These are phyloP conservation scores for Phylloporus arenicola DNA, from an alignment of 768 basidiomycete genomes.

Conservation along the genomic window DNA sequence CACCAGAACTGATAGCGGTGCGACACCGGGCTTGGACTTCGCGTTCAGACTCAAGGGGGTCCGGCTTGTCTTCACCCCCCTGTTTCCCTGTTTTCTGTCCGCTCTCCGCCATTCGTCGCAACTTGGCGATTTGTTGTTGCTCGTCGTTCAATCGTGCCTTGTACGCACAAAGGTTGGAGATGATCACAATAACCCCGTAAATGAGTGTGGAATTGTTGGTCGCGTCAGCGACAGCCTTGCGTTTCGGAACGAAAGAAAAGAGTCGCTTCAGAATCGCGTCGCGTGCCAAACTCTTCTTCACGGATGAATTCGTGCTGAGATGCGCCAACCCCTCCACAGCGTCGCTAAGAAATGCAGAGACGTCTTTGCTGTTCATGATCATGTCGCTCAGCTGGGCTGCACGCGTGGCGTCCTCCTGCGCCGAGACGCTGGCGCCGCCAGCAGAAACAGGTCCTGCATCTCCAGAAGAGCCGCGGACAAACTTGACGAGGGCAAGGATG, in stretches of 20 bases:
- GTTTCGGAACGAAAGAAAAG: constrained; percentile 52
- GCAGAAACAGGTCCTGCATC: constrained; percentile 33
- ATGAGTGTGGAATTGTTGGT: constrained; percentile 48
- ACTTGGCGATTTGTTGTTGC: constrained; percentile 74
- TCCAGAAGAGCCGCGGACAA: constrained; percentile 50
- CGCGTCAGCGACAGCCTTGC: constrained; percentile 31
- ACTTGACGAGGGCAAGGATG: constrained; percentile 73
- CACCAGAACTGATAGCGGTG: constrained; percentile 55
- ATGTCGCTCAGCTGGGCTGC: constrained; percentile 54
- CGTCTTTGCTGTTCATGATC: constrained; percentile 36
- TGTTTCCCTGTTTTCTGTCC: constrained; percentile 32
- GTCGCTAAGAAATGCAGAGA: constrained; percentile 46
- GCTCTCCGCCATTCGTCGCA: constrained; percentile 66
- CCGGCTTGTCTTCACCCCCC: constrained; percentile 23
- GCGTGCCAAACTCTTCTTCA: constrained; percentile 59
- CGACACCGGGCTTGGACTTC: constrained; percentile 60
- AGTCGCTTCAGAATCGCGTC: constrained; percentile 54
- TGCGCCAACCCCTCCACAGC: constrained; percentile 86
- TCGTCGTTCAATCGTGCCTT: constrained; percentile 71
- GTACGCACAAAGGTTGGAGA: constrained; percentile 69
- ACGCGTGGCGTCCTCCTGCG: constrained; percentile 39
- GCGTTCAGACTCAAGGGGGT: constrained; percentile 57
- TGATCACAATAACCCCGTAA: constrained; percentile 74
- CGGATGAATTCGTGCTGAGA: constrained; percentile 55
- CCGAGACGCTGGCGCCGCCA: constrained; percentile 3